These are phyloP conservation scores for Diaporthe sp. DNA, from an alignment of 2,329 filamentous ascomycete species.

Conservation along the genomic window DNA sequence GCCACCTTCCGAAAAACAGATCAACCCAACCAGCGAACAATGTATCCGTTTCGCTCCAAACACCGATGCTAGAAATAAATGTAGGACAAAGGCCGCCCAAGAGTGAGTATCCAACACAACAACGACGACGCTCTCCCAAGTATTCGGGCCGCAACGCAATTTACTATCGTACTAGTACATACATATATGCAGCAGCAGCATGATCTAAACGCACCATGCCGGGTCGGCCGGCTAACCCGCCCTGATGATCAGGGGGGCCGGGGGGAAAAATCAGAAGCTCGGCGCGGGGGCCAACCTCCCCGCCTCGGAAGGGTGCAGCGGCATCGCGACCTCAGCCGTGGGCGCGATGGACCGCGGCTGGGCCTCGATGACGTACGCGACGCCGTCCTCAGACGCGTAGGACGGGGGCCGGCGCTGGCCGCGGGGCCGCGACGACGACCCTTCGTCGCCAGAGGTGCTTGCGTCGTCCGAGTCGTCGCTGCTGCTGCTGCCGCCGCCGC, in stretches of 20 bases:
- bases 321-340: constrained; percentile 49
- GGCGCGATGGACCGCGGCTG: constrained; percentile 68
- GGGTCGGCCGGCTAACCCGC: neutral
- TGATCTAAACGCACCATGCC: neutral
- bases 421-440: constrained; percentile 37
- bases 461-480: constrained; percentile 21
- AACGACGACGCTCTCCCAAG: neutral
- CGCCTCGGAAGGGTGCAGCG: constrained; percentile 60
- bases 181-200: neutral
- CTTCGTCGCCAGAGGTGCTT: constrained; percentile 29
- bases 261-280: constrained; percentile 39
- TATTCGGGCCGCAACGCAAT: neutral
- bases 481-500: constrained; percentile 37
- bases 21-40: neutral
- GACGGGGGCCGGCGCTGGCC: constrained; percentile 72
- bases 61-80: constrained; percentile 28
- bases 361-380: constrained; percentile 77
- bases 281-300: constrained; percentile 42
- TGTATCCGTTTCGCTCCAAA: constrained; percentile 13
- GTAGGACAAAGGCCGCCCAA: neutral
- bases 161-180: constrained; percentile 12
- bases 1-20: neutral
- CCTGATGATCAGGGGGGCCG: neutral
- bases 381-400: constrained; percentile 80
- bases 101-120: neutral